Evolutionary conservation across 768 basidiomycete species (phyloP).

Genomic region (Sutorius australiensis): DNA sequence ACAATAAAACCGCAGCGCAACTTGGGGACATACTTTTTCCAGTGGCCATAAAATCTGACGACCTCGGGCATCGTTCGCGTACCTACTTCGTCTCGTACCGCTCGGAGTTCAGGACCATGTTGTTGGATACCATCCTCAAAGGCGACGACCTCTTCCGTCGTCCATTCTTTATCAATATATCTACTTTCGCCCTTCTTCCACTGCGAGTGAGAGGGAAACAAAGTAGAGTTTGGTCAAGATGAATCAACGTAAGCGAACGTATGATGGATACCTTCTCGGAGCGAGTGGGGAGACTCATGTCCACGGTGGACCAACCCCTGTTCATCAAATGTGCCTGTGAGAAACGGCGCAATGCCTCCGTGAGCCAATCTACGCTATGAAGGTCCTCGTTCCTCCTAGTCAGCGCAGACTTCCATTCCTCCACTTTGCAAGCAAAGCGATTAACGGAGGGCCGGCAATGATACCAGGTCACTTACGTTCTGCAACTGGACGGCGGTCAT

Average conservation of each 20-base stretch:
- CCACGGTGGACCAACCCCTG: constrained; percentile 56
- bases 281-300: constrained; percentile 55
- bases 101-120: constrained; percentile 79
- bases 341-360: constrained; percentile 67
- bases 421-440: constrained; percentile 43
- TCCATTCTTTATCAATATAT: constrained; percentile 71
- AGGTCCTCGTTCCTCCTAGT: constrained; percentile 50
- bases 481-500: constrained; percentile 39
- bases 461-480: constrained; percentile 46
- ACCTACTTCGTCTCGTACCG: constrained; percentile 69
- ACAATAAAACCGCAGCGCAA: constrained; percentile 2
- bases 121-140: constrained; percentile 73
- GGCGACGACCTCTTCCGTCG: constrained; percentile 58
- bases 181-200: constrained; percentile 70
- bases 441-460: neutral
- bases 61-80: constrained; percentile 70
- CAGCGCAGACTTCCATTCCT: constrained; percentile 57
- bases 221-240: constrained; percentile 8
- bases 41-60: constrained; percentile 79
- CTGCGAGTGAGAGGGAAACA: constrained; percentile 33
- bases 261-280: constrained; percentile 55
- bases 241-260: constrained; percentile 7
- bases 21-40: constrained; percentile 65
- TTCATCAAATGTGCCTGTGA: constrained; percentile 63
- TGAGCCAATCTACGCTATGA: constrained; percentile 75